Conservation (phyloP, 1,284 basidiomycete species). For the Termitomyces sp. region DNA sequence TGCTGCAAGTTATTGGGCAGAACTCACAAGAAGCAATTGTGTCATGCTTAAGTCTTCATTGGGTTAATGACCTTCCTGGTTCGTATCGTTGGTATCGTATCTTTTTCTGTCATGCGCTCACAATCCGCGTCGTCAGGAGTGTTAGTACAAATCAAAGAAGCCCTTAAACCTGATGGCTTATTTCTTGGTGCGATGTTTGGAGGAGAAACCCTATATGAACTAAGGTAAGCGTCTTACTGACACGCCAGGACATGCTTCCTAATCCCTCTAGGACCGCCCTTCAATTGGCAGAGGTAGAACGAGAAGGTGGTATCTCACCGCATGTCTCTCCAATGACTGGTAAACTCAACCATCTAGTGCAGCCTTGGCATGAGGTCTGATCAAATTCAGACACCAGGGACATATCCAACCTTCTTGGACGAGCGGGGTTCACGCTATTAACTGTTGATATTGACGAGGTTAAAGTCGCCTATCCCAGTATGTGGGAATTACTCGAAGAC, state of each 20-base stretch:
- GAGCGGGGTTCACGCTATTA: constrained; percentile 91
- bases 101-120: background rate
- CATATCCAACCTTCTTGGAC: constrained; percentile 84
- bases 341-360: constrained; percentile 29
- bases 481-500: constrained; percentile 96
- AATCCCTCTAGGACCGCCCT: constrained; percentile 54
- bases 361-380: background rate
- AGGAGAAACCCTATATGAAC: constrained; percentile 95
- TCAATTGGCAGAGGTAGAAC: constrained; percentile 92
- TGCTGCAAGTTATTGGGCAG: constrained; percentile 58
- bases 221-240: constrained; percentile 48
- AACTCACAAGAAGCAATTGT: constrained; percentile 90
- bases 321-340: constrained; percentile 97
- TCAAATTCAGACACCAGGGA: constrained; percentile 73
- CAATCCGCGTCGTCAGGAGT: constrained; percentile 48
- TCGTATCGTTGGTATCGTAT: constrained; percentile 11
- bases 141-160: constrained; percentile 84
- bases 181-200: constrained; percentile 95
- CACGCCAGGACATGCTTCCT: background rate
- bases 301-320: constrained; percentile 94
- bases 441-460: constrained; percentile 97
- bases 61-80: constrained; percentile 98
- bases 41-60: constrained; percentile 89
- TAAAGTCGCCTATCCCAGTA: constrained; percentile 86
- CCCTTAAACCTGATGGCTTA: constrained; percentile 87